A percentile compares a stretch with the other conserved stretches of the same genome.
phyloP scores from a whole-genome alignment of 164 flowering plant species.

The Vitis labrusca region DNA sequence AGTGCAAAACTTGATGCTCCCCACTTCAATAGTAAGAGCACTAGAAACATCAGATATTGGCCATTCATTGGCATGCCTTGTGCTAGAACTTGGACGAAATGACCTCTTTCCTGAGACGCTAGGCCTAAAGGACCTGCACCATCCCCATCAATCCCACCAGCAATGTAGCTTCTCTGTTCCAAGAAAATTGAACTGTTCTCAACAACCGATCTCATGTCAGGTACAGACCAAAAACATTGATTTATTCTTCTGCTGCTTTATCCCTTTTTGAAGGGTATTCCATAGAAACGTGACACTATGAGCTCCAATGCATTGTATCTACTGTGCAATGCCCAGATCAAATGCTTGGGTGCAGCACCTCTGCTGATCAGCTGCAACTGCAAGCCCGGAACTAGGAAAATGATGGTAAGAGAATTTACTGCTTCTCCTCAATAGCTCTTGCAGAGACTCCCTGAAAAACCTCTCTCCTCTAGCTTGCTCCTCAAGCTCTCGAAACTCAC shows the following conservation, averaged over 20 bases:
- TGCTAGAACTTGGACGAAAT: constrained; percentile 70
- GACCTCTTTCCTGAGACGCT: constrained; percentile 80
- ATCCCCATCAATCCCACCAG: constrained; percentile 8
- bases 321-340: background rate
- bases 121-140: constrained; percentile 22
- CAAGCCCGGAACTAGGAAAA: too few relatives aligned
- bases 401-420: too few relatives aligned
- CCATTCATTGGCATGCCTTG: constrained; percentile 85
- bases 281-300: background rate
- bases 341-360: too few relatives aligned
- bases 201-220: constrained; percentile 3
- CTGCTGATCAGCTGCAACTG: too few relatives aligned
- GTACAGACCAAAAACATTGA: background rate
- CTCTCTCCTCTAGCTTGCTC: too few relatives aligned
- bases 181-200: constrained; percentile 5
- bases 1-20: constrained; percentile 73
- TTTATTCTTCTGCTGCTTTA: background rate
- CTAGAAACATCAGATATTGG: constrained; percentile 97
- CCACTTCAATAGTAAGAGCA: constrained; percentile 86
- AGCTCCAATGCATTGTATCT: background rate
- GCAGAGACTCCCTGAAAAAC: too few relatives aligned
- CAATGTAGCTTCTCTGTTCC: constrained; percentile 1
- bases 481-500: too few relatives aligned
- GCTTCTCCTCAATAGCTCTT: too few relatives aligned
- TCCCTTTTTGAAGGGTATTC: background rate